Conservation (phyloP, 2,329 filamentous ascomycete species). For the Colletotrichum sp. region DNA sequence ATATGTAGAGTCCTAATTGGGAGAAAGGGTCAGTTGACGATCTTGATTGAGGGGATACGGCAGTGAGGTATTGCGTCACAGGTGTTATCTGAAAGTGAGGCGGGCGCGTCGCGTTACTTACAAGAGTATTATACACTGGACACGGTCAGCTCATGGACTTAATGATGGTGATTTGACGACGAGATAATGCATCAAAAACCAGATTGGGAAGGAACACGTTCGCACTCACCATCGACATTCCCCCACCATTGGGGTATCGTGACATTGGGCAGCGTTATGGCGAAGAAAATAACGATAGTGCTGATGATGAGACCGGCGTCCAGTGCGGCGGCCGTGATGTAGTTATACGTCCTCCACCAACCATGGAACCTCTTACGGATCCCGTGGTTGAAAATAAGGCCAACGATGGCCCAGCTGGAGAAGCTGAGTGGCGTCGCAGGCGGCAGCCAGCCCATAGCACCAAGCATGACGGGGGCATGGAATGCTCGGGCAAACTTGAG, state of each 20-base stretch:
- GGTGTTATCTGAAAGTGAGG: not conserved
- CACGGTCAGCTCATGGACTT: not conserved
- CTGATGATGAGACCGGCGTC: slow-evolving; percentile 43
- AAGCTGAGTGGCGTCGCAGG: slow-evolving; percentile 67
- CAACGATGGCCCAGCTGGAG: slow-evolving; percentile 61
- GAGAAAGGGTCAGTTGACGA: not conserved
- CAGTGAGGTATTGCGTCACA: not conserved
- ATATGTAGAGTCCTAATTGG: slow-evolving; percentile 25
- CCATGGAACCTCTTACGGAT: slow-evolving; percentile 58
- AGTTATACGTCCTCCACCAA: slow-evolving; percentile 61
- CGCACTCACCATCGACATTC: slow-evolving; percentile 50
- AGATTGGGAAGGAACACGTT: not conserved
- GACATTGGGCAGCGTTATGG: slow-evolving; percentile 35
- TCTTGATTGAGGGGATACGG: not conserved
- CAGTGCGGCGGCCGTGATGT: slow-evolving; percentile 43
- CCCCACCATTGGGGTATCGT: slow-evolving; percentile 49
- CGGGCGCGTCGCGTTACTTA: not conserved
- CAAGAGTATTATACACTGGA: slow-evolving; percentile 35
- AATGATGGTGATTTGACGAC: not conserved
- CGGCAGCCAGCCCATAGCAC: slow-evolving; percentile 57
- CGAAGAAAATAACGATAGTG: slow-evolving; percentile 35
- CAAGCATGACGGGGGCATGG: slow-evolving; percentile 62
- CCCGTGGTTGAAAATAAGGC: slow-evolving; percentile 62
- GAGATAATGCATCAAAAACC: not conserved
- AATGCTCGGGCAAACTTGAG: slow-evolving; percentile 50